These are phyloP conservation scores for Canavalia ensiformis DNA, from an alignment of 306 rosid genomes.

Conservation along the genomic window DNA sequence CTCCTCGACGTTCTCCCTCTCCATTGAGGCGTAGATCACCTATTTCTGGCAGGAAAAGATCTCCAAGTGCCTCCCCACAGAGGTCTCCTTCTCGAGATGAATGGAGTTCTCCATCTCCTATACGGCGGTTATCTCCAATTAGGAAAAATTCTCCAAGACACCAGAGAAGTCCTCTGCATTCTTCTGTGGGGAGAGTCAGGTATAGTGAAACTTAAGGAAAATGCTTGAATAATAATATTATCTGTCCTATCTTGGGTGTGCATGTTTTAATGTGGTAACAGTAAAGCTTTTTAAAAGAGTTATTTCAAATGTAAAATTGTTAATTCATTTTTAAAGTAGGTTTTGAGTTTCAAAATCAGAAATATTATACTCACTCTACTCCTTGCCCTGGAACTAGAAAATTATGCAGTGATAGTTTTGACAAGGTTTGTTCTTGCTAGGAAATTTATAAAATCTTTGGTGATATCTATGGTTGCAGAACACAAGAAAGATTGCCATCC, in stretches of 20 bases:
- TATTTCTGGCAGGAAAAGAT: conserved; percentile 51
- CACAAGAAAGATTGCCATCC: conserved; percentile 52
- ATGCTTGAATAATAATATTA: conserved; percentile 31
- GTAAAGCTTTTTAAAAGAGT: not conserved
- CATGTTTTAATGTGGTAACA: conserved; percentile 21
- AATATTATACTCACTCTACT: not conserved
- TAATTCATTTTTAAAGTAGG: conserved; percentile 14
- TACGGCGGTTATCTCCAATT: conserved; percentile 51
- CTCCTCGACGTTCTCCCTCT: conserved; percentile 61
- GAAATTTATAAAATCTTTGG: conserved; percentile 39
- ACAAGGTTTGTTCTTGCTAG: conserved; percentile 20
- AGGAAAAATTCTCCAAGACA: conserved; percentile 54
- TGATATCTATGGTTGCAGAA: conserved; percentile 52
- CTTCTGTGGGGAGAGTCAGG: conserved; percentile 70
- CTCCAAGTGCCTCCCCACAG: conserved; percentile 47
- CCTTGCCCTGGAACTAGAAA: conserved; percentile 14
- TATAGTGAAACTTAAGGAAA: conserved; percentile 34
- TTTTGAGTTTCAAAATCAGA: not conserved
- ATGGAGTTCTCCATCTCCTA: conserved; percentile 67
- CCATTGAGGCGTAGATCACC: conserved; percentile 61
- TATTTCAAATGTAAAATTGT: conserved; percentile 1
- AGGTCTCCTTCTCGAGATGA: conserved; percentile 63
- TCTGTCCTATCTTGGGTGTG: conserved; percentile 24
- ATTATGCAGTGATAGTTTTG: conserved; percentile 27
- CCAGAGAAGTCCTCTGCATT: conserved; percentile 54